Evolutionary conservation across 108 stramenopile genomes (phyloP), one percentile per base, ranked within the genome.

Genomic region (Cyclotella baltica): DNA sequence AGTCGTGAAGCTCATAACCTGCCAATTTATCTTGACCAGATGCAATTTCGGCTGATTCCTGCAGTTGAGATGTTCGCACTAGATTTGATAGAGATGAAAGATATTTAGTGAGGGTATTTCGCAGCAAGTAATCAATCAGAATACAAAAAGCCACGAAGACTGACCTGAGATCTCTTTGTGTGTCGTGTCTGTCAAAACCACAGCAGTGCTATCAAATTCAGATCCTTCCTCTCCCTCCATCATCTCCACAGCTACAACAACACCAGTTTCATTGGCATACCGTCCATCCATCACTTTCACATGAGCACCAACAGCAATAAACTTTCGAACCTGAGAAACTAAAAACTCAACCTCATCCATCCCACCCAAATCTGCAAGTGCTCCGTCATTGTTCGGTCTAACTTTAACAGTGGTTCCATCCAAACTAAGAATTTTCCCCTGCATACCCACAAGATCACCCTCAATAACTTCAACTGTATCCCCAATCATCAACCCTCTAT

Each of bases 241-340:
- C 52, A 84, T 66, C 72, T 94, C 93, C 18, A 97, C 88, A 28
- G 90, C 92, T 16, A 96, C 94, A 25, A 99, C 96, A 48, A 87
- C 92, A 72, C 98, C 98, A 20, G 98, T 99, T 76, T 98, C 96
- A 66, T 97, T 97, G 27, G 93, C 87, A 80, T 97, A 97, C 25
- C 93, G 83, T 35, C 99, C 98, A 78, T 96, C 96, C 37, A 90
- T 96, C 19, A 99, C 96, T 80, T 98, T 97, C 25, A 98, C 99
- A 84, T 98, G 98, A 9, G 88, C 92, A 53, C 98, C 99, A 16
- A 96, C 88, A 62, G 95, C 85, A 78, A 99, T 94, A 71, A 86
- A 84, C 78, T 99, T 99, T 40, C 93, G 91, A 34, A 98, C 90
- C 73, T 98, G 96, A 47, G 83, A 89, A 30, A 89, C 68, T 63